Evolutionary conservation across 2,329 filamentous ascomycete genomes (phyloP).

Genomic region (Byssochlamys sp.): DNA sequence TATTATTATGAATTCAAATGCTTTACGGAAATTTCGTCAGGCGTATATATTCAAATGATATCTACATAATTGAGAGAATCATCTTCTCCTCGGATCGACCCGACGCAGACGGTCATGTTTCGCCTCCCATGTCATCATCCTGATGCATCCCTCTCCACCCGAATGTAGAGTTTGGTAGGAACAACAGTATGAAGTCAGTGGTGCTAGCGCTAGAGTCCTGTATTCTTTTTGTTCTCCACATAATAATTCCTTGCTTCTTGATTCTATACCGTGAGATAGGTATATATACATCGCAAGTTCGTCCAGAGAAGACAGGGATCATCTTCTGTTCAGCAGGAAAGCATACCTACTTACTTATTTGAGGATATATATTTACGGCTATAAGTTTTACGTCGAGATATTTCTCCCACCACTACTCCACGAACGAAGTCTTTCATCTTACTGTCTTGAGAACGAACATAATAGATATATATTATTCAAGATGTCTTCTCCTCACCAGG

Average conservation of each 20-base stretch:
- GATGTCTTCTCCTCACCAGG: constrained; percentile 11
- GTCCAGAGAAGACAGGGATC: background rate
- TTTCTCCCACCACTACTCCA: background rate
- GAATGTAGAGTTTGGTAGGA: background rate
- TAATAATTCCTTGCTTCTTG: background rate
- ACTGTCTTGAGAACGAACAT: background rate
- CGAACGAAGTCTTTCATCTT: too few relatives aligned
- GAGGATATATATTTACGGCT: too few relatives aligned
- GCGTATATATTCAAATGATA: background rate
- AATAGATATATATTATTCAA: background rate
- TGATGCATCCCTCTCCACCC: background rate
- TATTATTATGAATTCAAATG: too few relatives aligned
- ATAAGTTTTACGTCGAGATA: background rate
- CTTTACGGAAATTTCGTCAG: too few relatives aligned
- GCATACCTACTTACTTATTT: too few relatives aligned
- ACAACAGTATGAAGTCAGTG: background rate
- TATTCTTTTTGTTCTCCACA: background rate
- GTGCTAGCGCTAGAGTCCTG: background rate
- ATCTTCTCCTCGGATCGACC: background rate
- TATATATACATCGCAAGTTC: background rate
- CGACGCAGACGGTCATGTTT: background rate
- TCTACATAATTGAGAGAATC: too few relatives aligned
- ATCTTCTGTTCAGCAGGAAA: too few relatives aligned
- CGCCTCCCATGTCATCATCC: background rate
- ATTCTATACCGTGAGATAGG: background rate